Base-by-base conservation (phyloP, 2,329 filamentous ascomycete genomes). In the Fusarium domesticum region DNA sequence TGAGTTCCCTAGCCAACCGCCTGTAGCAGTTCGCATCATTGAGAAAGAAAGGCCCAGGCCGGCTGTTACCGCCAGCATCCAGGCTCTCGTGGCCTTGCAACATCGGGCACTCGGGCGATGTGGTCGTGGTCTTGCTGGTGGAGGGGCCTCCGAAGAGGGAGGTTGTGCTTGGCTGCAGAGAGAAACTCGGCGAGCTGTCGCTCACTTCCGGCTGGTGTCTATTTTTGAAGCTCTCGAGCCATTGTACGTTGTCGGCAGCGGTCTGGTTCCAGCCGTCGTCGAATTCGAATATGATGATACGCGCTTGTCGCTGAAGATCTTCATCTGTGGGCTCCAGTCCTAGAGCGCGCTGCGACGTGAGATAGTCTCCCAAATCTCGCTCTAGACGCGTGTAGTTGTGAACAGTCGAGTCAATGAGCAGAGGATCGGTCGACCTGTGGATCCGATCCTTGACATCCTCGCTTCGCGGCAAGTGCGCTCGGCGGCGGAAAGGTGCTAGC, bases 221-320 rank as follows among this genome's bases (percentile, higher is more conserved):
- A 32, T 68, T 61, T 46, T 71, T 76, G 64, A 84, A 84, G 11
- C 70, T 64, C 4, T 66, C 60, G 2, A 84, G 66, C 75, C 79
- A 82, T 4, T 69, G 61, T 3, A 66, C 51, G 47, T 80, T 78
- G 50, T 84, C 80, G 3, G 79, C 77, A 1, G 74, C 75, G 2
- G 80, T 84, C 56, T 83, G 80, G 50, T 83, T 83, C 79, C 80
- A 83, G 8, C 73, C 74, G 53, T 84, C 80, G 40, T 83, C 78
- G 45, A 72, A 75, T 36, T 81, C 78, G 61, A 81, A 83, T 17
- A 84, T 79, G 53, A 83, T 80, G 39, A 81, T 70, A 49, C 81
- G 74, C 17, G 79, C 80, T 53, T 81, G 70, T 19, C 66, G 67
- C 54, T 82, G 80, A 31, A 84, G 60, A 35, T 78, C 75, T 2